phyloP scores from a whole-genome alignment of 805 yeast species.

The Metschnikowia santaceciliae region DNA sequence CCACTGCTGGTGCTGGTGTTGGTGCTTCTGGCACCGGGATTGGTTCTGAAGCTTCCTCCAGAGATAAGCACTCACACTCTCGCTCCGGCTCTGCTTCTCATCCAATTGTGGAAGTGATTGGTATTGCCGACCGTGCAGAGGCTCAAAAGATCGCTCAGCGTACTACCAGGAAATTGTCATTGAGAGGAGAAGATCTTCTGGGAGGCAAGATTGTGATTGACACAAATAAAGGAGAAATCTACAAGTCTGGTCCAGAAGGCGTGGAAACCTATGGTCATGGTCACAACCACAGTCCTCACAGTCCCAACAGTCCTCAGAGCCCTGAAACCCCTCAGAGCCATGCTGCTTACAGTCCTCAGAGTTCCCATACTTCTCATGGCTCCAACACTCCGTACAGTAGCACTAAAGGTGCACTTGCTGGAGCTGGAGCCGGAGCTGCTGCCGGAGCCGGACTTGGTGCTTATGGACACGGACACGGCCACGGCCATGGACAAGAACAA shows the following conservation, averaged over 20 bases:
- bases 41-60: not conserved
- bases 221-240: constrained; percentile 32
- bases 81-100: not conserved
- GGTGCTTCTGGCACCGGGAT: not conserved
- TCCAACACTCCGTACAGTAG: not conserved
- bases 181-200: constrained; percentile 30
- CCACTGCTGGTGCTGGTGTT: not conserved
- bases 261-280: not conserved
- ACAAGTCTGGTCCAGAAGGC: constrained; percentile 8
- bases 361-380: not conserved
- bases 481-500: too few relatives aligned
- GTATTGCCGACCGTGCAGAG: constrained; percentile 25
- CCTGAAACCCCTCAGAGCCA: not conserved
- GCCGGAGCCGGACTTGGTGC: not conserved
- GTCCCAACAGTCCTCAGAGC: not conserved
- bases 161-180: constrained; percentile 28
- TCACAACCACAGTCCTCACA: not conserved
- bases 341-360: not conserved
- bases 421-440: not conserved
- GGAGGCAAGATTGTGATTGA: constrained; percentile 33
- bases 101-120: constrained; percentile 32
- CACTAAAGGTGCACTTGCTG: not conserved
- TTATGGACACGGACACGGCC: not conserved
- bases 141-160: constrained; percentile 31
- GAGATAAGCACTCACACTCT: not conserved